Percentiles rank a stretch among this genome's conserved stretches.
Evolutionary conservation across 2,329 filamentous ascomycete genomes (phyloP).

Genomic region (Pestalotiopsis sp.): DNA sequence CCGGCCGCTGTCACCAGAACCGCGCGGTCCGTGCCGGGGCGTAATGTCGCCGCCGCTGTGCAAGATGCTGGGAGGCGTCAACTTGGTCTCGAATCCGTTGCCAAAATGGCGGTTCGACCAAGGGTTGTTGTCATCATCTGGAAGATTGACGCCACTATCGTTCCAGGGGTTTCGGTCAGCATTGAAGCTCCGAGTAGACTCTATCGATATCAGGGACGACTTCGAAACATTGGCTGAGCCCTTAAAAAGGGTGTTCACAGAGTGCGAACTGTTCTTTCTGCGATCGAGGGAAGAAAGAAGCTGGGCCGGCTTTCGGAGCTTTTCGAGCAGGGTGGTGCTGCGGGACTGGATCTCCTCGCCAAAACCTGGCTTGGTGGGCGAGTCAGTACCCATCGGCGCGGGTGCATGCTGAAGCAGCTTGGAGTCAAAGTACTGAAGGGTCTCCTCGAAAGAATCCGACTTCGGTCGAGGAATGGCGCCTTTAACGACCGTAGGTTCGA

Average conservation of each 20-base stretch:
- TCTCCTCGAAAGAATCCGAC: slow-evolving; percentile 98
- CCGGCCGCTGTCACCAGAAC: slow-evolving; percentile 87
- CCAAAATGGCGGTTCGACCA: slow-evolving; percentile 64
- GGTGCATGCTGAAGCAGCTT: slow-evolving; percentile 94
- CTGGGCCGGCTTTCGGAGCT: slow-evolving; percentile 91
- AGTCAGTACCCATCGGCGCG: slow-evolving; percentile 77
- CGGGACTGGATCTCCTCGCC: slow-evolving; percentile 80
- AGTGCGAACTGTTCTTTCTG: slow-evolving; percentile 90
- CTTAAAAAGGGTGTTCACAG: slow-evolving; percentile 88
- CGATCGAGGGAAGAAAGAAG: slow-evolving; percentile 81
- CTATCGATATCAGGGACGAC: slow-evolving; percentile 92
- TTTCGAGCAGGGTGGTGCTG: slow-evolving; percentile 80
- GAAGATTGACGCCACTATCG: slow-evolving; percentile 91
- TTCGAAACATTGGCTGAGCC: slow-evolving; percentile 89
- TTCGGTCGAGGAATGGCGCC: slow-evolving; percentile 97
- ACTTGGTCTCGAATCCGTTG: slow-evolving; percentile 65
- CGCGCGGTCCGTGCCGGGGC: slow-evolving; percentile 78
- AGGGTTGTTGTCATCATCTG: slow-evolving; percentile 75
- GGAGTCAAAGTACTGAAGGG: slow-evolving; percentile 93
- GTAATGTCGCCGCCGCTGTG: slow-evolving; percentile 79
- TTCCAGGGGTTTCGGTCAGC: slow-evolving; percentile 98
- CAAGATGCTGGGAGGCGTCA: slow-evolving; percentile 57
- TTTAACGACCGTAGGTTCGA: slow-evolving; percentile 85
- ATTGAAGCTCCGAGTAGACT: slow-evolving; percentile 86
- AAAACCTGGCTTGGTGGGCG: slow-evolving; percentile 83